phyloP scores from a whole-genome alignment of 2,329 filamentous ascomycete species.

The Coleophoma eucalyptorum region DNA sequence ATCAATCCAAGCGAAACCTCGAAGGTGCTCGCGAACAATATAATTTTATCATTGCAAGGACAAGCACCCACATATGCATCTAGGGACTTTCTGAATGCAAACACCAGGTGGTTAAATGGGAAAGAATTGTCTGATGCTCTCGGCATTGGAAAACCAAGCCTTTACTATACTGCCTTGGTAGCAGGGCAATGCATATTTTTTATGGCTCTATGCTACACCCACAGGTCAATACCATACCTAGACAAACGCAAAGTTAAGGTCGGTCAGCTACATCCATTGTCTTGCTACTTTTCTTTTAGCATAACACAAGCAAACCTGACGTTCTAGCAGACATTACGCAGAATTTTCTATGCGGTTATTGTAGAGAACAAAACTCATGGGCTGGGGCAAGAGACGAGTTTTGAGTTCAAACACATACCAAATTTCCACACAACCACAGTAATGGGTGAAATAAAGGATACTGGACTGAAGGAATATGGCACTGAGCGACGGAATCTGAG shows the following conservation, averaged over 20 bases:
- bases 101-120: constrained; percentile 68
- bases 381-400: constrained; percentile 57
- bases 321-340: constrained; percentile 7
- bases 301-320: background rate
- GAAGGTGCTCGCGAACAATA: constrained; percentile 67
- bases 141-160: constrained; percentile 23
- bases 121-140: constrained; percentile 56
- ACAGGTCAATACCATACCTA: constrained; percentile 43
- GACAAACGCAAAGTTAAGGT: constrained; percentile 47
- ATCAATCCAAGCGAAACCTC: constrained; percentile 61
- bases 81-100: constrained; percentile 63
- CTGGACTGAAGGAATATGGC: constrained; percentile 24
- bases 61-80: constrained; percentile 64
- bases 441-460: constrained; percentile 23
- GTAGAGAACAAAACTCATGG: constrained; percentile 58
- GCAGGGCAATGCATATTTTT: constrained; percentile 24
- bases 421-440: constrained; percentile 38
- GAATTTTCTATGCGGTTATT: constrained; percentile 53
- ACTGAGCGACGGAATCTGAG: constrained; percentile 44
- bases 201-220: constrained; percentile 29
- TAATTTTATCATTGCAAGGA: constrained; percentile 64
- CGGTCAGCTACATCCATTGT: constrained; percentile 9
- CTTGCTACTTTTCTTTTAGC: background rate
- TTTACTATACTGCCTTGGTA: constrained; percentile 21
- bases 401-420: constrained; percentile 70